Percentiles rank a stretch among this genome's conserved stretches.
Evolutionary conservation across 371 early-diverging fungal species (phyloP).

Genomic region (Apophysomyces trapeziformis): DNA sequence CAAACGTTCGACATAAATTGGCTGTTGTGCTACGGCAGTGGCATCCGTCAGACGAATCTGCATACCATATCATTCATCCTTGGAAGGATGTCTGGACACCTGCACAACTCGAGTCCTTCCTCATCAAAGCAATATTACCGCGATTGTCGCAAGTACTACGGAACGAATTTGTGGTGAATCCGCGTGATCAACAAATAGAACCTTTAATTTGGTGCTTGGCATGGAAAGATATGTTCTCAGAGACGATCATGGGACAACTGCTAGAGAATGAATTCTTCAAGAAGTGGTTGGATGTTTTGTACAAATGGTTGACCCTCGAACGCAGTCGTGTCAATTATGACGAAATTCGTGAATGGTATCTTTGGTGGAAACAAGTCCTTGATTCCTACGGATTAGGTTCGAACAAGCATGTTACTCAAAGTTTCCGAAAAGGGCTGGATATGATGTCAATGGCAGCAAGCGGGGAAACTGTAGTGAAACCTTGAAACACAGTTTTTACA

Average conservation of each 20-base stretch:
- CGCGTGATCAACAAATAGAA: constrained; percentile 68
- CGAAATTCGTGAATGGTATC: constrained; percentile 73
- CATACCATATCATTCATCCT: constrained; percentile 60
- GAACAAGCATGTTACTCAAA: constrained; percentile 50
- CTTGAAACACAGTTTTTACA: background rate
- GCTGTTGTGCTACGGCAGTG: constrained; percentile 63
- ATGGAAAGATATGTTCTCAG: constrained; percentile 67
- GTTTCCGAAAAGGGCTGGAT: constrained; percentile 72
- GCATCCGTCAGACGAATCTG: constrained; percentile 71
- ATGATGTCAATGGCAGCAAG: constrained; percentile 61
- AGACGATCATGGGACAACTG: constrained; percentile 59
- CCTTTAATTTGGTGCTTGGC: constrained; percentile 64
- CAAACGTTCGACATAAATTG: constrained; percentile 69
- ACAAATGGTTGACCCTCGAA: constrained; percentile 66
- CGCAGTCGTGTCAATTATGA: constrained; percentile 56
- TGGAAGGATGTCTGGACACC: constrained; percentile 75
- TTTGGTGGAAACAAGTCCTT: constrained; percentile 75
- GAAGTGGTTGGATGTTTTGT: constrained; percentile 70
- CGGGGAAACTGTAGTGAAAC: constrained; percentile 22
- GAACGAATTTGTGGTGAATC: constrained; percentile 73
- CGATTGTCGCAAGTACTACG: constrained; percentile 67
- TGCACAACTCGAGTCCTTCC: constrained; percentile 61
- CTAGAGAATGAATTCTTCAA: constrained; percentile 81
- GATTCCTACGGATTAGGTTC: constrained; percentile 42
- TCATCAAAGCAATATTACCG: constrained; percentile 69